These are phyloP conservation scores for Syzygium aromaticum DNA, from an alignment of 345 rosid species.

Conservation along the genomic window DNA sequence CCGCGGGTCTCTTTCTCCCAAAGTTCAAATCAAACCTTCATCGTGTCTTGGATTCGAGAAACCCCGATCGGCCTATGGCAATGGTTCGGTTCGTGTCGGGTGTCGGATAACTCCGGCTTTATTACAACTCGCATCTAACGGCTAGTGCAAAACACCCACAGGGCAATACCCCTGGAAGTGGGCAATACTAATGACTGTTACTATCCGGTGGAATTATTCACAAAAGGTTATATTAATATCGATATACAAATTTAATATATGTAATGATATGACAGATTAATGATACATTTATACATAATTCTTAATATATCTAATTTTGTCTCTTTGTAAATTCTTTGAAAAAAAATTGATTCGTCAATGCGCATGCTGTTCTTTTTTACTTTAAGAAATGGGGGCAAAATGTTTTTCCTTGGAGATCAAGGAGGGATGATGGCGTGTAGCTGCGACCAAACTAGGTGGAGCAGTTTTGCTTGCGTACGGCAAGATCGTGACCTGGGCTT, in stretches of 20 bases:
- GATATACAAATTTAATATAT: not conserved
- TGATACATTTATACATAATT: not conserved
- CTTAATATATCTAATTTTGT: not conserved
- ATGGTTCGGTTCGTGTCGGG: not conserved
- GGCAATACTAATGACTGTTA: not conserved
- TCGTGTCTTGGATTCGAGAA: not conserved
- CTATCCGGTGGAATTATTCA: not conserved
- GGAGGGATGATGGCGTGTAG: not conserved
- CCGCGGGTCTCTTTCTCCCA: not conserved
- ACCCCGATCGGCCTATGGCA: not conserved
- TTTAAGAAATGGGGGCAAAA: not conserved
- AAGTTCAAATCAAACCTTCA: not conserved
- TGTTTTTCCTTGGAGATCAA: not conserved
- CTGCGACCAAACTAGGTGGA: not conserved
- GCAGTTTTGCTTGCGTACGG: not conserved
- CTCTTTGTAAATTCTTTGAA: not conserved
- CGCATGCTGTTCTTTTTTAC: not conserved
- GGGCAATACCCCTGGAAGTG: not conserved
- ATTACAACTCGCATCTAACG: not conserved
- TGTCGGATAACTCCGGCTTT: not conserved
- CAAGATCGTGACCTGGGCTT: not conserved
- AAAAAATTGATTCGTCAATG: not conserved
- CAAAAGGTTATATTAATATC: not conserved
- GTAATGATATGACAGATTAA: not conserved
- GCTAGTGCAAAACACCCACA: not conserved